Evolutionary conservation across 148 eudicot genomes (phyloP).

Genomic region (Heliosperma pusillum): DNA sequence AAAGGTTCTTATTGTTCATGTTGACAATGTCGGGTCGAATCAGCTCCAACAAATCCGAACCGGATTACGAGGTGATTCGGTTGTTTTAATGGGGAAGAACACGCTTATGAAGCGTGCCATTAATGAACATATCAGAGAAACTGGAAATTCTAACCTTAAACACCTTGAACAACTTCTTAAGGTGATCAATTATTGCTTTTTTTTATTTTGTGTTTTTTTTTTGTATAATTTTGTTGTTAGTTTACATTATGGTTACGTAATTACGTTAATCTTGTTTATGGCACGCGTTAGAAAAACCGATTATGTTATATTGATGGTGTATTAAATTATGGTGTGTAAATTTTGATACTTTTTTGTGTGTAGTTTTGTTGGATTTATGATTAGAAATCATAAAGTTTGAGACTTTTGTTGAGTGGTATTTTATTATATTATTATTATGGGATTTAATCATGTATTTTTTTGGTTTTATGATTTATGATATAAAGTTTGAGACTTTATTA

Average conservation of each 20-base stretch:
- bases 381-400: too few species aligned
- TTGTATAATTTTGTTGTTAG: background rate
- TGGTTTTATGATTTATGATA: background rate
- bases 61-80: slow-evolving; percentile 48
- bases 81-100: slow-evolving; percentile 62
- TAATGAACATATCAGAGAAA: slow-evolving; percentile 32
- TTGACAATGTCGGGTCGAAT: slow-evolving; percentile 59
- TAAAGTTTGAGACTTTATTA: background rate
- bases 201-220: background rate
- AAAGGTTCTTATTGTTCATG: slow-evolving; percentile 40
- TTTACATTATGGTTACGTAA: too few species aligned
- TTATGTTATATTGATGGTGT: too few species aligned
- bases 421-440: too few species aligned
- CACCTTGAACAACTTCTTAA: slow-evolving; percentile 36
- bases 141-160: slow-evolving; percentile 29
- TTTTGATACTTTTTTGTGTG: too few species aligned
- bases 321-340: too few species aligned
- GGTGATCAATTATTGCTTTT: background rate
- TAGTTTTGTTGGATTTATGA: too few species aligned
- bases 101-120: slow-evolving; percentile 58
- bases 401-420: too few species aligned
- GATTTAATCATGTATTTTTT: background rate
- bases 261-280: background rate
- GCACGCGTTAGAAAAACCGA: too few species aligned
- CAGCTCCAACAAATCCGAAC: slow-evolving; percentile 47